Evolutionary conservation across 108 stramenopile genomes (phyloP).

Genomic region (Schizochytrium sp.): DNA sequence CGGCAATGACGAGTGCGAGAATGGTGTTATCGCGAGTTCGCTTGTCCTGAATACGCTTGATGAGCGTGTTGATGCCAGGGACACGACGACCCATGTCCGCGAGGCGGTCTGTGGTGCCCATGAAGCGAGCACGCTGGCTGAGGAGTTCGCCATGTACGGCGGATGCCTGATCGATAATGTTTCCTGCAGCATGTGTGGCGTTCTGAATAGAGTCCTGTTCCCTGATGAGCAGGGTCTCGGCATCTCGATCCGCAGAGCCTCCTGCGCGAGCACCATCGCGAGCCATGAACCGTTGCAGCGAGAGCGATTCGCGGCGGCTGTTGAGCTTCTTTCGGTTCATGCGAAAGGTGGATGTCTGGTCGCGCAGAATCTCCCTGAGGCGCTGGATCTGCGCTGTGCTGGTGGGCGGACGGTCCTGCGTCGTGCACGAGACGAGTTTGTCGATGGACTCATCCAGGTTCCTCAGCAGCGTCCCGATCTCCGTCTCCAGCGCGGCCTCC

Average conservation of each 20-base stretch:
- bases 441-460: neutral
- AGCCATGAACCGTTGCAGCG: neutral
- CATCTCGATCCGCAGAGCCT: neutral
- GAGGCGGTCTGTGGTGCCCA: neutral
- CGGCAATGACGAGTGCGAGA: neutral
- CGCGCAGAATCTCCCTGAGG: neutral
- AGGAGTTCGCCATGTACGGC: neutral
- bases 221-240: neutral
- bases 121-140: neutral
- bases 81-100: neutral
- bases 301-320: neutral
- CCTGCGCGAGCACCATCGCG: neutral
- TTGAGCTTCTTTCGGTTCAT: neutral
- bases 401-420: neutral
- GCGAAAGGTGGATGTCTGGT: neutral
- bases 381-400: constrained; percentile 14
- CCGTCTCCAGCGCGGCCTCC: neutral
- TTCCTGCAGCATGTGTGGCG: neutral
- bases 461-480: neutral
- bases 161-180: neutral
- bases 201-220: neutral
- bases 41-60: neutral
- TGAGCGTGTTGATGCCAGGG: neutral
- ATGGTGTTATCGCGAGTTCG: constrained; percentile 6
- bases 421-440: neutral